Percentiles rank a stretch among this genome's conserved stretches.
Conservation (phyloP, 352 stramenopile genomes). For the Globisporangium echinulatum region DNA sequence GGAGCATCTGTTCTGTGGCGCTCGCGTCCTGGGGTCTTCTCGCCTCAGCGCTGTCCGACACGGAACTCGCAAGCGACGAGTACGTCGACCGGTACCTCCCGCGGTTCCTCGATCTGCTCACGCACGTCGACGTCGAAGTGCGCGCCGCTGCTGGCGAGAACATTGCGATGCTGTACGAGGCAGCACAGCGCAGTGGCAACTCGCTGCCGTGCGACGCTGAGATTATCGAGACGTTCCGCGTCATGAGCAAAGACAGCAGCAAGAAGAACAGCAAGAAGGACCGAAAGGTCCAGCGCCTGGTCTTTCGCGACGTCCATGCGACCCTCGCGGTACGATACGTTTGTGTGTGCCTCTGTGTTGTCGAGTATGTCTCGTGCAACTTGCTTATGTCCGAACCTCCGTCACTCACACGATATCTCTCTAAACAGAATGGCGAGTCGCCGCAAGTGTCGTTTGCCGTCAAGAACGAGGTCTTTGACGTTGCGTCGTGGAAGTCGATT, state of each 20-base stretch:
- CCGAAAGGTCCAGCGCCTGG: slow-evolving; percentile 74
- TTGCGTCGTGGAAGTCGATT: slow-evolving; percentile 74
- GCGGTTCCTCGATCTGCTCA: slow-evolving; percentile 59
- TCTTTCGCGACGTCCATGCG: slow-evolving; percentile 80
- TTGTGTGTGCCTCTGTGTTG: not conserved
- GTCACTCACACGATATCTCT: not conserved
- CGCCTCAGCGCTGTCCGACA: slow-evolving; percentile 52
- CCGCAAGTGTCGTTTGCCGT: slow-evolving; percentile 72
- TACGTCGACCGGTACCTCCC: slow-evolving; percentile 65
- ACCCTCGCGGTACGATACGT: slow-evolving; percentile 69
- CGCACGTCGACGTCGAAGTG: slow-evolving; percentile 78
- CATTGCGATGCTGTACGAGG: slow-evolving; percentile 80
- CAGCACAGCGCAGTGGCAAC: slow-evolving; percentile 35
- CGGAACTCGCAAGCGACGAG: slow-evolving; percentile 38
- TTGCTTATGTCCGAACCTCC: too few relatives aligned
- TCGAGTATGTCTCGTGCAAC: not conserved
- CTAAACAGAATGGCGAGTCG: slow-evolving; percentile 59
- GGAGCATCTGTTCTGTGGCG: slow-evolving; percentile 53
- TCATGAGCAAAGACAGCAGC: slow-evolving; percentile 85
- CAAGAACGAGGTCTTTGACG: slow-evolving; percentile 66
- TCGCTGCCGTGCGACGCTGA: slow-evolving; percentile 53
- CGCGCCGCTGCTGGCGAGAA: slow-evolving; percentile 79
- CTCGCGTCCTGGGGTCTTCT: slow-evolving; percentile 72
- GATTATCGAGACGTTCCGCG: slow-evolving; percentile 59
- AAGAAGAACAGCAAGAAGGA: slow-evolving; percentile 90